Conservation (phyloP, 805 yeast species). For the Lipomyces yamanashiensis region DNA sequence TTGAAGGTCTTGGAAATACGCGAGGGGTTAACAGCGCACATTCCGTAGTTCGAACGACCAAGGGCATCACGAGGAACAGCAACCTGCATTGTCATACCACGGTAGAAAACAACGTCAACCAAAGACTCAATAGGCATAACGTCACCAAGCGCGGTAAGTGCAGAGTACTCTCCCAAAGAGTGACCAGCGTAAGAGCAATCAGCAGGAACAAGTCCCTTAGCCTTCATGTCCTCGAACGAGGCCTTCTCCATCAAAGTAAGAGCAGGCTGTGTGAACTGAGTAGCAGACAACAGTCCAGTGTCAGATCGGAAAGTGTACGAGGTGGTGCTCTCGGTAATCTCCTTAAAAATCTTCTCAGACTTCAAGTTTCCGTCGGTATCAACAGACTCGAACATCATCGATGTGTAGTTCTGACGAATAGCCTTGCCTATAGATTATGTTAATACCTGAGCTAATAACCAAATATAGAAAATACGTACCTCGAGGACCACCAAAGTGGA, state of each 20-base stretch:
- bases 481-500: constrained; percentile 97
- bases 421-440: constrained; percentile 54
- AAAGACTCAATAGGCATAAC: constrained; percentile 93
- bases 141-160: constrained; percentile 94
- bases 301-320: constrained; percentile 90
- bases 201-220: constrained; percentile 92
- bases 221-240: constrained; percentile 93
- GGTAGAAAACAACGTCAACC: constrained; percentile 64
- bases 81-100: constrained; percentile 99
- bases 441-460: background rate
- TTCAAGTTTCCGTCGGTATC: constrained; percentile 79
- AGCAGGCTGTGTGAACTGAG: constrained; percentile 99
- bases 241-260: constrained; percentile 99
- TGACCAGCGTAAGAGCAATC: constrained; percentile 98
- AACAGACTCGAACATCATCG: constrained; percentile 97
- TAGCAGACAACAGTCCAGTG: constrained; percentile 93
- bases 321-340: constrained; percentile 77
- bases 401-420: constrained; percentile 90
- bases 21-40: constrained; percentile 98
- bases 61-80: constrained; percentile 96
- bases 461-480: constrained; percentile 52
- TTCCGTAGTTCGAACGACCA: constrained; percentile 98
- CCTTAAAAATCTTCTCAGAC: constrained; percentile 95
- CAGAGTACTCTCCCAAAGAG: constrained; percentile 98
- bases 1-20: constrained; percentile 86